Conservation (phyloP, 2,329 filamentous ascomycete species). For the Elsinoe perseae region DNA sequence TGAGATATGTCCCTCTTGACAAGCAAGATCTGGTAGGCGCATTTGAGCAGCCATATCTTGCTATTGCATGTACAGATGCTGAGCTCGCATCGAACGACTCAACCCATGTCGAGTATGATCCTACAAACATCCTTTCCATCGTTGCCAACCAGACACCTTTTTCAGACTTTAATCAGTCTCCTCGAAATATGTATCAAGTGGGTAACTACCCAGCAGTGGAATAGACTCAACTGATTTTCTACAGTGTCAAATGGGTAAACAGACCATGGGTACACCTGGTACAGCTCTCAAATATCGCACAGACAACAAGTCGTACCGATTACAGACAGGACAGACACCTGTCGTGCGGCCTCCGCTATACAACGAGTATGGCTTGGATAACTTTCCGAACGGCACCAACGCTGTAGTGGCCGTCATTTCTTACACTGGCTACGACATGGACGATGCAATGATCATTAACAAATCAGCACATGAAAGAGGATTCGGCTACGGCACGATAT, state of each 20-base stretch:
- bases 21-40: constrained; percentile 84
- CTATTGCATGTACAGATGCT: constrained; percentile 81
- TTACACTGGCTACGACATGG: constrained; percentile 99
- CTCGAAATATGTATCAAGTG: constrained; percentile 81
- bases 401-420: constrained; percentile 95
- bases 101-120: constrained; percentile 87
- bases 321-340: constrained; percentile 94
- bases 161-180: constrained; percentile 97
- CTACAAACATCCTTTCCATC: constrained; percentile 95
- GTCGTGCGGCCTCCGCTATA: constrained; percentile 86
- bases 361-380: constrained; percentile 94
- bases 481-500: constrained; percentile 91
- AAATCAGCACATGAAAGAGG: constrained; percentile 94
- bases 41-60: constrained; percentile 97
- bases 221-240: not conserved
- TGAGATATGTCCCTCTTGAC: constrained; percentile 82
- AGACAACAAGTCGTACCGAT: constrained; percentile 92
- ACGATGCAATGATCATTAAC: constrained; percentile 99
- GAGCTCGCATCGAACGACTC: constrained; percentile 84
- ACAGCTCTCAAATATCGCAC: constrained; percentile 78
- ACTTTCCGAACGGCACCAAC: constrained; percentile 95
- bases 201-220: not conserved
- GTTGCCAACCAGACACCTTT: constrained; percentile 98
- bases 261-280: constrained; percentile 95
- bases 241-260: constrained; percentile 98